These are phyloP conservation scores for Rhynchosporium graminicola DNA, from an alignment of 2,329 filamentous ascomycete genomes.

Conservation along the genomic window DNA sequence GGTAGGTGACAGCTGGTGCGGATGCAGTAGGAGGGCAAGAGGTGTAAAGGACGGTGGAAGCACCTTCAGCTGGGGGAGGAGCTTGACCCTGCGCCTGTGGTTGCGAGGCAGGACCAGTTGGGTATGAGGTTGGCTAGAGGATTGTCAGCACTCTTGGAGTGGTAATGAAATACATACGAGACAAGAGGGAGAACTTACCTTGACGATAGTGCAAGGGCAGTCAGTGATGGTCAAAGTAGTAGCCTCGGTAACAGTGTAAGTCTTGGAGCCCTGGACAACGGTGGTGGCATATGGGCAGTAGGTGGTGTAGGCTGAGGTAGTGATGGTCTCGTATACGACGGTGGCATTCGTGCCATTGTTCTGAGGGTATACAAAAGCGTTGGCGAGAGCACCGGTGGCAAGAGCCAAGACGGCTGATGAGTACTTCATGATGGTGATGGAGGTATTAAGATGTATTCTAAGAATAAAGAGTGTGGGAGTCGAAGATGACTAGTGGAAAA, in stretches of 20 bases:
- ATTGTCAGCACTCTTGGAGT: constrained; percentile 1
- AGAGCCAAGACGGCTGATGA: constrained; percentile 11
- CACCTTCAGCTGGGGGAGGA: not conserved
- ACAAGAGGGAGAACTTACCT: constrained; percentile 37
- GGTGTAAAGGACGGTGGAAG: constrained; percentile 28
- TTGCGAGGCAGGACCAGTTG: not conserved
- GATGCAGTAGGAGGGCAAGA: constrained; percentile 20
- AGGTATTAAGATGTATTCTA: constrained; percentile 43
- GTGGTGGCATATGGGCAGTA: constrained; percentile 43
- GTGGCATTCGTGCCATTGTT: constrained; percentile 61
- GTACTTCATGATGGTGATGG: constrained; percentile 49
- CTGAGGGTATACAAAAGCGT: constrained; percentile 56
- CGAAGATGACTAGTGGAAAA: constrained; percentile 11
- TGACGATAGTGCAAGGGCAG: constrained; percentile 30
- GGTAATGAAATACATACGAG: not conserved
- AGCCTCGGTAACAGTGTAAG: constrained; percentile 65
- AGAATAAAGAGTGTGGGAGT: constrained; percentile 29
- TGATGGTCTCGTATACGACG: constrained; percentile 48
- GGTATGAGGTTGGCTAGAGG: not conserved
- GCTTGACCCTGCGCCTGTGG: too few species aligned
- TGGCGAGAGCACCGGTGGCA: constrained; percentile 34
- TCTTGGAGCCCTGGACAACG: constrained; percentile 24
- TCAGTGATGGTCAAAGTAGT: constrained; percentile 45
- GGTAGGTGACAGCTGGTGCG: constrained; percentile 3
- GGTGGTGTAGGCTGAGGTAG: constrained; percentile 50